Base-by-base conservation (phyloP, 805 yeast species). In the Saccharomyces eubayanus region DNA sequence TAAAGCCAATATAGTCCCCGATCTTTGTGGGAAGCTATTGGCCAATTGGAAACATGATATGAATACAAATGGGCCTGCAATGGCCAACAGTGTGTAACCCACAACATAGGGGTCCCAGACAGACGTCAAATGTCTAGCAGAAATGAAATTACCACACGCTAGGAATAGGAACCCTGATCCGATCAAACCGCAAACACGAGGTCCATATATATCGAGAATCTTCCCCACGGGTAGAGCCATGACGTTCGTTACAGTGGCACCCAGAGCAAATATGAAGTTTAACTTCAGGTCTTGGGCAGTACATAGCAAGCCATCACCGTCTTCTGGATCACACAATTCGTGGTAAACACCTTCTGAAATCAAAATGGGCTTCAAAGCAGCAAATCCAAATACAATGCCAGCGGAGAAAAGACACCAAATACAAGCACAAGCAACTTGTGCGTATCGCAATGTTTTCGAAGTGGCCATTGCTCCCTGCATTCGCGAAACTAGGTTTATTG, bases 361-460 rank as follows among this genome's bases (percentile, higher is more conserved):
- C 47, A 92, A 72, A 10, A 91, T 81, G 5, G 96, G 95, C 65
- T 92, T 92, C 52, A 91, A 73, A 2, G 98, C 97, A 27, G 97
- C 97, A 73, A 91, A 91, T 3, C 98, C 98, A 75, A 91, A 91
- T 12, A 91, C 84, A 1, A 95, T 89, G 5, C 97, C 98, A 0
- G 96, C 97, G 0, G 96, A 89, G 41, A 89, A 74, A 12, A 91
- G 72, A 72, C 97, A 92, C 96, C 96, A 91, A 0, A 76, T 53
- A 16, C 89, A 79, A 29, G 97, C 91, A 70, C 96, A 87, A 1
- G 65, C 49, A 10, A 87, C 78, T 66, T 89, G 96, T 1, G 76
- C 51, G 45, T 47, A 28, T 11, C 20, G n/a, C 27, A 46, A 36
- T 11, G 24, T 36, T 36, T 12, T 36, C 6, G 24, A 16, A 16